Evolutionary conservation across 192 early-diverging fungal species (phyloP), one percentile per base, ranked within the genome.

Genomic region (Podila epigama): DNA sequence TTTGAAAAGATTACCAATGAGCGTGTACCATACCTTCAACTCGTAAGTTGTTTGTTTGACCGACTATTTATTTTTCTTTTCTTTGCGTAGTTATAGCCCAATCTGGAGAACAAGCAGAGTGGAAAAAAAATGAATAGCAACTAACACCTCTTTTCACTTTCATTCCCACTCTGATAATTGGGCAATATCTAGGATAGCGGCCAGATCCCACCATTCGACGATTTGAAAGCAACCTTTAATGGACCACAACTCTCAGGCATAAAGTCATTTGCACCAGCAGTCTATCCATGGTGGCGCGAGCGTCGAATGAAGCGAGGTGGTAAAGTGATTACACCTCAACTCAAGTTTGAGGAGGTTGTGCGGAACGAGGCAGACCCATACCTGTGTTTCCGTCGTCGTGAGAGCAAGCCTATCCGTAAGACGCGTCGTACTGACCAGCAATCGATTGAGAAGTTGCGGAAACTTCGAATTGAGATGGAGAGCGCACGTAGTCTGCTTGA

Each of bases 381-480:
- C 75, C 89, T 97, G 22, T 99, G 97, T 72, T 99, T 99, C 86
- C 92, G 97, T 55, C 92, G 93, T 50, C 90, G 97, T 60, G 97
- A 99, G 77, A 88, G 95, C 58, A 93, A 93, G 66, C 86, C 89
- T 25, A 77, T 94, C 27, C 91, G 96, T 35, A 97, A 96, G 69
- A 94, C 94, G 4, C 78, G 95, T 48, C 90, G 94, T 13, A 89
- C 90, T 7, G 97, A 99, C 66, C 86, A 90, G 48, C 89, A 91
- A 52, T 92, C 93, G 3, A 69, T 97, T 32, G 95, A 98, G 57
- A 92, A 95, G 60, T 84, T 98, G 29, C 86, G 90, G 22, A 89
- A 89, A 60, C 70, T 99, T 53, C 92, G 91, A 33, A 75, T 83
- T 58, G 93, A 97, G 60, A 85, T 99, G 88, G 86, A 90, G 32